Conservation (phyloP, 495 filamentous ascomycete genomes). For the Poronia punctata region DNA sequence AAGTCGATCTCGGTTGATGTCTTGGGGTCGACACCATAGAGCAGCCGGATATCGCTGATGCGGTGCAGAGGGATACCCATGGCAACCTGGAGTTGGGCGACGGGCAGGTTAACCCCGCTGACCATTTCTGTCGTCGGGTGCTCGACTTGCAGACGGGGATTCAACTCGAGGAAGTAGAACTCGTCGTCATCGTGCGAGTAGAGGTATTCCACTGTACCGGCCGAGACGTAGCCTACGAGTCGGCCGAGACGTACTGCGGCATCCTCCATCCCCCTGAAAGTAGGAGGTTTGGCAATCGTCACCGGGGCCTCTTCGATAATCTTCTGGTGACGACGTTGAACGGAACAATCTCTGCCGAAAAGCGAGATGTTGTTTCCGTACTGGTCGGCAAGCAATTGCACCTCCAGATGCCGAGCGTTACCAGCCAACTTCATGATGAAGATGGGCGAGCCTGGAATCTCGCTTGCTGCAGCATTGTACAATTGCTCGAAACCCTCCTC, state of each 20-base stretch:
- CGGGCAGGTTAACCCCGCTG: constrained; percentile 91
- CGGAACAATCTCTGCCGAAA: constrained; percentile 97
- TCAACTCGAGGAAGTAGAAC: constrained; percentile 98
- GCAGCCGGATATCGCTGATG: constrained; percentile 88
- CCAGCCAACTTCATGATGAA: constrained; percentile 99
- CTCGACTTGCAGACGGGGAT: constrained; percentile 97
- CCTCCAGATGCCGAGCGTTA: constrained; percentile 92
- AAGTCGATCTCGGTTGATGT: constrained; percentile 88
- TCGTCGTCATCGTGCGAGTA: constrained; percentile 98
- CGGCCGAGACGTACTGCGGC: constrained; percentile 89
- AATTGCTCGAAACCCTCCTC: constrained; percentile 77
- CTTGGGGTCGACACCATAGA: constrained; percentile 93
- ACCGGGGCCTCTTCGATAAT: constrained; percentile 99
- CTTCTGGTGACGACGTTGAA: constrained; percentile 98
- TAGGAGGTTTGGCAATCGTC: constrained; percentile 80
- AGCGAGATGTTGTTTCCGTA: constrained; percentile 99
- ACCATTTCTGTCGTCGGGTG: constrained; percentile 99
- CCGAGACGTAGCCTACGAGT: constrained; percentile 96
- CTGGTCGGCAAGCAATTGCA: constrained; percentile 94
- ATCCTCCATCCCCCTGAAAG: constrained; percentile 94
- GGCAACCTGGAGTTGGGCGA: constrained; percentile 95
- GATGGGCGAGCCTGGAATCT: constrained; percentile 98
- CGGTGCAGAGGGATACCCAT: constrained; percentile 97
- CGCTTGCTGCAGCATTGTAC: constrained; percentile 91
- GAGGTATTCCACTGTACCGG: constrained; percentile 97